These are phyloP conservation scores for Tulasnella sp. DNA, from an alignment of 768 basidiomycete genomes.

Conservation along the genomic window DNA sequence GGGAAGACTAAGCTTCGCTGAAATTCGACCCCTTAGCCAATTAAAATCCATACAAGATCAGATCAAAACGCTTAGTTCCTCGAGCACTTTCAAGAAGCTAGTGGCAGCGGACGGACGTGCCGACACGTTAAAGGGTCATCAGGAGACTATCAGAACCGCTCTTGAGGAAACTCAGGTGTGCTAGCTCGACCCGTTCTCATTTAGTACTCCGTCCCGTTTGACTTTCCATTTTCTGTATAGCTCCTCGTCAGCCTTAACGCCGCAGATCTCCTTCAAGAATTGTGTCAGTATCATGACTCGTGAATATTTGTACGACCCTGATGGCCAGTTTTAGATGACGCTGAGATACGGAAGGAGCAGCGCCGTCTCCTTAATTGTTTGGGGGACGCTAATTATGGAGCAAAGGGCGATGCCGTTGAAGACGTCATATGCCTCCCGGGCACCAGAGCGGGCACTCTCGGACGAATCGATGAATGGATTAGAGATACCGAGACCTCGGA, in stretches of 20 bases:
- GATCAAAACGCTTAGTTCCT: neutral
- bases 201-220: neutral
- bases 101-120: neutral
- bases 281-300: neutral
- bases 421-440: neutral
- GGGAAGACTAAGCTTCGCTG: neutral
- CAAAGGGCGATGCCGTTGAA: neutral
- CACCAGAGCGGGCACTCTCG: neutral
- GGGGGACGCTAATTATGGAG: neutral
- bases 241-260: neutral
- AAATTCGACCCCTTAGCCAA: neutral
- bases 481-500: neutral
- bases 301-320: neutral
- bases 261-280: neutral
- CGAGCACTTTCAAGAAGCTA: neutral
- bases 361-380: neutral
- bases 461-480: neutral
- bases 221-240: neutral
- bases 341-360: neutral
- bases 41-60: neutral
- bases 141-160: neutral
- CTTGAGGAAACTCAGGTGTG: neutral
- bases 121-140: neutral
- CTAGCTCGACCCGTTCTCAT: neutral
- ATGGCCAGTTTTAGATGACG: neutral